A percentile compares a stretch with the other conserved stretches of the same genome.
Evolutionary conservation across 139 green algal genomes (phyloP).

Genomic region (Dunaliella primolecta): DNA sequence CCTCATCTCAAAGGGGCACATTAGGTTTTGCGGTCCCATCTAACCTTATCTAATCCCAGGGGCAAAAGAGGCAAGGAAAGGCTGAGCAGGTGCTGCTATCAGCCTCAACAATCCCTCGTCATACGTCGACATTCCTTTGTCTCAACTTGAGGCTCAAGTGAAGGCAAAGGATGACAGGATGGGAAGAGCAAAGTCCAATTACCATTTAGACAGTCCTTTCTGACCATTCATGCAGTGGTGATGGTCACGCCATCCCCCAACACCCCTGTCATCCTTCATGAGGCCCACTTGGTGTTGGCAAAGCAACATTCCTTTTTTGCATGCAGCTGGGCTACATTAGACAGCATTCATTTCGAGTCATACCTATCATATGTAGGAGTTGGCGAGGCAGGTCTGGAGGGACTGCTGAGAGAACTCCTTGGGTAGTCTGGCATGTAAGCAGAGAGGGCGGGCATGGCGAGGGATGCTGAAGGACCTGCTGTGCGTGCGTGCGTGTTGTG

Average conservation of each 20-base stretch:
- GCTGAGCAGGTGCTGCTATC: too few relatives aligned
- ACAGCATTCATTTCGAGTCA: not conserved
- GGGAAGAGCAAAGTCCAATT: not conserved
- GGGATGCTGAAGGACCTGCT: not conserved
- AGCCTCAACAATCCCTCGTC: too few relatives aligned
- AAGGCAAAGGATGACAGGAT: not conserved
- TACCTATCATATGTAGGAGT: not conserved
- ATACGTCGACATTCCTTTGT: too few relatives aligned
- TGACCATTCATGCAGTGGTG: not conserved
- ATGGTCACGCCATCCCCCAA: too few relatives aligned
- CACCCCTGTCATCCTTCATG: too few relatives aligned
- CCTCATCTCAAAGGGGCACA: too few relatives aligned
- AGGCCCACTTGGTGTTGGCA: not conserved
- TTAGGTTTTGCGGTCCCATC: too few relatives aligned
- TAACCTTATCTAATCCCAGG: not conserved
- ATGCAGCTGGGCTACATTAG: not conserved
- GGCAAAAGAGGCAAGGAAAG: not conserved
- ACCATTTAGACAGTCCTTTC: not conserved
- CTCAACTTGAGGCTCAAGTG: too few relatives aligned
- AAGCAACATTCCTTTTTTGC: not conserved
- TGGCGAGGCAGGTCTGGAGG: not conserved
- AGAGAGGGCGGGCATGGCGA: not conserved
- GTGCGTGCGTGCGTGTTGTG: not conserved
- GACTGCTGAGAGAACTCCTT: not conserved
- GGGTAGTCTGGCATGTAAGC: not conserved